These are phyloP conservation scores for Pichia sp. DNA, from an alignment of 1,139 yeast genomes.

Conservation along the genomic window DNA sequence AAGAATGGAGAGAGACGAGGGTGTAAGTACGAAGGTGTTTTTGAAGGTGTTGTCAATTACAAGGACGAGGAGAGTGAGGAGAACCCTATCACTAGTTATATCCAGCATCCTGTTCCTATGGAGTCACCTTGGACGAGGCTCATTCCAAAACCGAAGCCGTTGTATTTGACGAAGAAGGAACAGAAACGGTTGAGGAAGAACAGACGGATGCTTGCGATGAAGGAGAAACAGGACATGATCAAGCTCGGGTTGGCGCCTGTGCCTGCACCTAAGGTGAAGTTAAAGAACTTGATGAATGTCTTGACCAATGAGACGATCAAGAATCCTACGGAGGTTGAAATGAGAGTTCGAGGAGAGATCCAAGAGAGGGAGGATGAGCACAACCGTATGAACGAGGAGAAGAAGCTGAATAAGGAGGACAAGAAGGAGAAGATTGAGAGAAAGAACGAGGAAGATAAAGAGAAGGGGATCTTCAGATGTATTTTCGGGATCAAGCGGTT, in stretches of 20 bases:
- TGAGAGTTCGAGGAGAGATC: conserved; percentile 66
- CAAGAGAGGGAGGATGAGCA: conserved; percentile 63
- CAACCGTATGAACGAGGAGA: conserved; percentile 53
- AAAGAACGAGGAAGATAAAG: conserved; percentile 49
- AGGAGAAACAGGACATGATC: conserved; percentile 75
- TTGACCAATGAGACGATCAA: conserved; percentile 82
- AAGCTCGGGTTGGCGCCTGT: conserved; percentile 82
- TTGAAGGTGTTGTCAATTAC: neutral
- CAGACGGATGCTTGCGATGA: conserved; percentile 59
- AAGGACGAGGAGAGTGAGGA: conserved; percentile 20
- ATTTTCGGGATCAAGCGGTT: conserved; percentile 59
- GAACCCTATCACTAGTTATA: conserved; percentile 56
- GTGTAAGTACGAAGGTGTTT: conserved; percentile 18
- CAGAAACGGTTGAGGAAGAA: conserved; percentile 71
- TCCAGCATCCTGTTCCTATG: conserved; percentile 81
- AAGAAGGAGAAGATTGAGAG: conserved; percentile 42
- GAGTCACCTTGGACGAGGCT: conserved; percentile 52
- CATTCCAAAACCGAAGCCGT: conserved; percentile 41
- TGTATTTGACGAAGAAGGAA: conserved; percentile 76
- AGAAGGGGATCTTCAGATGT: conserved; percentile 52
- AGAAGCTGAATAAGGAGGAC: conserved; percentile 63
- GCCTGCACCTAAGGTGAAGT: conserved; percentile 85
- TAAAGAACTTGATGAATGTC: conserved; percentile 81
- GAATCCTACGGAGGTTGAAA: conserved; percentile 89
- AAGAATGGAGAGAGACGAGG: conserved; percentile 30